Base-by-base conservation (phyloP, 2,329 filamentous ascomycete genomes). In the Colletotrichum liriopes region DNA sequence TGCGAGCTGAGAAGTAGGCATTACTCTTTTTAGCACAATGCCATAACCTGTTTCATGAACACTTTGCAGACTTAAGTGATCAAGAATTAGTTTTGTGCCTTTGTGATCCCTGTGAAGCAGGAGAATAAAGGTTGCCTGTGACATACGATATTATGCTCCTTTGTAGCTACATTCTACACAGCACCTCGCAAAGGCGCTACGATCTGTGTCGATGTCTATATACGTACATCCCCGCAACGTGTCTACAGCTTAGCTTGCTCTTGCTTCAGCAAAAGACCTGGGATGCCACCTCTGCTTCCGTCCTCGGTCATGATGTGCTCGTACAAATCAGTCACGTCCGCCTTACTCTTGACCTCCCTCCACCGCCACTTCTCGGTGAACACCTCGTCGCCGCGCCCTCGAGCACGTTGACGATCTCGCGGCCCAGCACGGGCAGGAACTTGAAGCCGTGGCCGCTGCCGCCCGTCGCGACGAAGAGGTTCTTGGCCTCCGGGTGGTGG, bases 361-460 rank as follows among this genome's bases (percentile, higher is more conserved):
- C 92, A 93, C 39, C 86, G 85, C 89, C 88, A 91, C 77, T 90
- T 90, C 1, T 82, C 78, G 47, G 82, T 83, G 76, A 94, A 88
- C 64, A 88, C 87, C 4, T 82, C 78, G 0, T 84, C 82, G 18
- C 84, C 84, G 8, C 81, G 74, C 47, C 85, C 67, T 86, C 78
- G 68, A 93, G 82, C 67, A 87, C 86, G 74, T 91, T 89, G 1
- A 86, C 86, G 43, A 92, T 84, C 77, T 89, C 89, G 39, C 90
- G 87, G 11, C 91, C 91, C 16, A 93, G 82, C 6, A 93, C 87
- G 0, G 91, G 91, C 67, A 93, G 80, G 79, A 93, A 93, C 80
- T 93, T 93, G 85, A 91, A 93, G 6, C 82, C 91, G 78, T 92
- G 90, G 3, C 90, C 90, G 74, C 89, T 91, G 65, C 90, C 90